Evolutionary conservation across 2,329 filamentous ascomycete genomes (phyloP), one percentile per base, ranked within the genome.

Genomic region (Arthrobotrys sphaeroides): DNA sequence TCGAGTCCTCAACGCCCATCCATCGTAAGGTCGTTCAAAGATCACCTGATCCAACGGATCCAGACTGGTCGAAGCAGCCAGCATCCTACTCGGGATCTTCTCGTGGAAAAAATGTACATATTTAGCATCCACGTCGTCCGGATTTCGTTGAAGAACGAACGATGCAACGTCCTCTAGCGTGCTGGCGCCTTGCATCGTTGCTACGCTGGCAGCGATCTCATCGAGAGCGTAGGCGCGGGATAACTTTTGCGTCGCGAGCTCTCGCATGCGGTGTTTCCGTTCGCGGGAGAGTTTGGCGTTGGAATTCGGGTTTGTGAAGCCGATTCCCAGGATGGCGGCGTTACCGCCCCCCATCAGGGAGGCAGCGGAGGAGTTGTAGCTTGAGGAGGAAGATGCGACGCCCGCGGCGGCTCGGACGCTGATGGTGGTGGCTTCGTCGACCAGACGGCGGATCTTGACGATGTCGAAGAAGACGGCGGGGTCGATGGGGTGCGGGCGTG

Each of bases 21-120:
- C 87, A 53, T 93, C 89, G 47, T 84, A 85, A 0, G 90, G 88
- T 18, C 87, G 83, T 42, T 88, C 86, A 10, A 84, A 83, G 73
- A 94, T 89, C 67, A 94, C 88, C 38, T 91, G 87, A 80, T 89
- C 85, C 77, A 96, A 82, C 2, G 89, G 85, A 61, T 87, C 84
- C 68, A 94, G 82, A 77, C 88, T 90, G 6, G 91, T 94, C 79
- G 87, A 89, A 79, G 92, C 88, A 36, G 89, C 90, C 81, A 95
- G 84, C 81, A 90, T 89, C 43, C 90, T 85, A 42, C 89, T 91
- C 0, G 91, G 90, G 24, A 95, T 94, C 86, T 94, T 95, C 83
- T 96, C 91, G 83, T 94, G 91, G 82, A 96, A 96, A 83, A 94
- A 95, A 81, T 95, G 91, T n/a, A 95, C 92, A 81, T 95, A 95